Percentiles rank a stretch among this genome's conserved stretches.
phyloP scores from a whole-genome alignment of 495 filamentous ascomycete genomes.

The Trichoderma virens region DNA sequence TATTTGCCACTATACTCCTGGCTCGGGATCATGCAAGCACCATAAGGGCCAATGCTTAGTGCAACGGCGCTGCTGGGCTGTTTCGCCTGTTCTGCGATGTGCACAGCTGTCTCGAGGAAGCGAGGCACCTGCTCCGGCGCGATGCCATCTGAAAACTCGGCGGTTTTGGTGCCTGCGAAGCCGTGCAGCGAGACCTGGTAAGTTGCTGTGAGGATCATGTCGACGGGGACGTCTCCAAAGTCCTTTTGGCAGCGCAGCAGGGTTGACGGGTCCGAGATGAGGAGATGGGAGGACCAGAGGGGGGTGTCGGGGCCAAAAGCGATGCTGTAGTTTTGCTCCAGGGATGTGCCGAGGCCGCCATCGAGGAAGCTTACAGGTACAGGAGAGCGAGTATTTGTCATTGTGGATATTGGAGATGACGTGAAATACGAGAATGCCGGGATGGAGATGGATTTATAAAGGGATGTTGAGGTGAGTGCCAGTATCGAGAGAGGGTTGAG shows the following conservation, averaged over 20 bases:
- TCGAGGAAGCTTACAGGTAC: conserved; percentile 51
- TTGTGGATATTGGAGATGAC: too few relatives aligned
- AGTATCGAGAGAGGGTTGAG: too few relatives aligned
- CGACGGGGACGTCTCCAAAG: conserved; percentile 46
- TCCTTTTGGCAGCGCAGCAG: conserved; percentile 44
- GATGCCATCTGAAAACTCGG: conserved; percentile 19
- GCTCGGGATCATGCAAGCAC: conserved; percentile 54
- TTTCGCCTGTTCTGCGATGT: conserved; percentile 29
- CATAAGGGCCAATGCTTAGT: conserved; percentile 56
- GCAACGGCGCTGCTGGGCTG: conserved; percentile 27
- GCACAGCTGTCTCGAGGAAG: conserved; percentile 26
- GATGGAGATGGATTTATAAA: too few relatives aligned
- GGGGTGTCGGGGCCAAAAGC: conserved; percentile 40
- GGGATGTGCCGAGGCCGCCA: conserved; percentile 59
- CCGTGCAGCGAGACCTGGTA: conserved; percentile 54
- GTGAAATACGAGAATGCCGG: too few relatives aligned
- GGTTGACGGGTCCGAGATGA: conserved; percentile 43
- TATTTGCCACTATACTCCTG: conserved; percentile 59
- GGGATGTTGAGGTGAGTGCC: too few relatives aligned
- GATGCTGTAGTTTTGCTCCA: conserved; percentile 45
- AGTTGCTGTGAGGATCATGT: conserved; percentile 56
- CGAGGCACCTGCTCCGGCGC: conserved; percentile 15
- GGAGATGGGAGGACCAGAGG: conserved; percentile 59
- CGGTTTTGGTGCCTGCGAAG: conserved; percentile 33
- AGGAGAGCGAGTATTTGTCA: too few relatives aligned